These are phyloP conservation scores for Lasiodiplodia citricola DNA, from an alignment of 2,329 filamentous ascomycete genomes.

Conservation along the genomic window DNA sequence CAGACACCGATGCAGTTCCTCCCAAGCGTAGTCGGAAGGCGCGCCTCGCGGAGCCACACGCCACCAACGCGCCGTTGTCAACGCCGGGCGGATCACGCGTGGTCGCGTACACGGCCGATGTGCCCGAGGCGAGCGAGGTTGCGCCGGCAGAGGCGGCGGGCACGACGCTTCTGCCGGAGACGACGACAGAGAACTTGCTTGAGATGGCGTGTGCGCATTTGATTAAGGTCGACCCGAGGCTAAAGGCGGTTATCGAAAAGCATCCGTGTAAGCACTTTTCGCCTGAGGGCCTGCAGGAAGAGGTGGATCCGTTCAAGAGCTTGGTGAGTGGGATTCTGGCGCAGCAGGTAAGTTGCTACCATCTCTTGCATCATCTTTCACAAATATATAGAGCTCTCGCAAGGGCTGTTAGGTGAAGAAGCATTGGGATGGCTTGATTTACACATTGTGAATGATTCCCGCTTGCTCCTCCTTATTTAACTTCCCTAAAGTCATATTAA, in stretches of 20 bases:
- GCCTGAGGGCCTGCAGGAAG: slow-evolving; percentile 79
- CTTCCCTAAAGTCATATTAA: background rate
- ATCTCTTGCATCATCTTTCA: background rate
- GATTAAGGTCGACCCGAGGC: slow-evolving; percentile 71
- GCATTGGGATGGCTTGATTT: too few species aligned
- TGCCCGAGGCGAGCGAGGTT: background rate
- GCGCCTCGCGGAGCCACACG: slow-evolving; percentile 66
- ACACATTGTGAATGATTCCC: too few species aligned
- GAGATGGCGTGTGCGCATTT: slow-evolving; percentile 78
- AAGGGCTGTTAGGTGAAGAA: too few species aligned
- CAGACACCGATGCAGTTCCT: slow-evolving; percentile 27
- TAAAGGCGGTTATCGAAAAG: slow-evolving; percentile 73
- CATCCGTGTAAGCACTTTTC: slow-evolving; percentile 82
- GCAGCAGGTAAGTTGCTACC: slow-evolving; percentile 66
- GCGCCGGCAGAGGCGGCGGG: slow-evolving; percentile 32
- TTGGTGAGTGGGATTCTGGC: slow-evolving; percentile 89
- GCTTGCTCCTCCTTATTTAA: background rate
- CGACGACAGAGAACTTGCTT: slow-evolving; percentile 74
- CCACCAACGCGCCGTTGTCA: slow-evolving; percentile 72
- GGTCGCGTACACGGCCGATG: slow-evolving; percentile 49
- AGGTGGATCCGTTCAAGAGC: slow-evolving; percentile 85
- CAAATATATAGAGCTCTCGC: background rate
- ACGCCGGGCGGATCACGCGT: slow-evolving; percentile 72
- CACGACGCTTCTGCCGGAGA: slow-evolving; percentile 43
- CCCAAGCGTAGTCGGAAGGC: slow-evolving; percentile 9